phyloP scores from a whole-genome alignment of 2,329 filamentous ascomycete species.

The Alternaria postmessia region DNA sequence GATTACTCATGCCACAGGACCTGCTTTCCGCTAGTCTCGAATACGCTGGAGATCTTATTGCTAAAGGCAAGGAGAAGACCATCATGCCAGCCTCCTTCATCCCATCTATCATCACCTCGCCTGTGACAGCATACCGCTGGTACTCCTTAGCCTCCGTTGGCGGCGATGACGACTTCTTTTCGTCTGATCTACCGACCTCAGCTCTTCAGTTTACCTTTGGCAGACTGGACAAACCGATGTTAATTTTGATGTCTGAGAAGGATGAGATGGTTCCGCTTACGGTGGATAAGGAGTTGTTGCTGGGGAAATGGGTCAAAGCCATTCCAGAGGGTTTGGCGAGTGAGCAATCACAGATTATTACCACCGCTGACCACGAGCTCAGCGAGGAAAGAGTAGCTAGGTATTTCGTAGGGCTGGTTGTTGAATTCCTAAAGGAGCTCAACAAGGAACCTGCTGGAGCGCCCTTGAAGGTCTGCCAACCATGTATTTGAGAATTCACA shows the following conservation, averaged over 20 bases:
- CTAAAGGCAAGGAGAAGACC: slow-evolving; percentile 5
- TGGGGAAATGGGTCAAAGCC: background rate
- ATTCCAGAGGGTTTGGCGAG: background rate
- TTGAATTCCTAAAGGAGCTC: background rate
- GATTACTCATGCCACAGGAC: slow-evolving; percentile 21
- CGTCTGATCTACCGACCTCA: slow-evolving; percentile 13
- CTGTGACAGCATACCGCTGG: slow-evolving; percentile 29
- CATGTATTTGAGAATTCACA: background rate
- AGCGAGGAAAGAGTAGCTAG: background rate
- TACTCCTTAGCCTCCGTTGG: slow-evolving; percentile 20
- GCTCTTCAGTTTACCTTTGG: slow-evolving; percentile 1
- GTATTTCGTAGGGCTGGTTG: background rate
- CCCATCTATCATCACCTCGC: slow-evolving; percentile 20
- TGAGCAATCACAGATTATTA: background rate
- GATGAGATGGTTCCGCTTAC: slow-evolving; percentile 26
- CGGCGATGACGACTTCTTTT: slow-evolving; percentile 33
- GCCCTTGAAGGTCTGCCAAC: background rate
- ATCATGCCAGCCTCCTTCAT: slow-evolving; percentile 18
- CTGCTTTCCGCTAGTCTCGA: slow-evolving; percentile 10
- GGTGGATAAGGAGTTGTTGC: slow-evolving; percentile 18
- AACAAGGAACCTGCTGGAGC: background rate
- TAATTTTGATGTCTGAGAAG: slow-evolving; percentile 21
- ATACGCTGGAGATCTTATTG: slow-evolving; percentile 17
- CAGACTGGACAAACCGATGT: slow-evolving; percentile 15
- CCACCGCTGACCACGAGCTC: slow-evolving; percentile 1